These are phyloP conservation scores for Zhuliangozyma parablackwelliae DNA, from an alignment of 1,139 yeast genomes.

Conservation along the genomic window DNA sequence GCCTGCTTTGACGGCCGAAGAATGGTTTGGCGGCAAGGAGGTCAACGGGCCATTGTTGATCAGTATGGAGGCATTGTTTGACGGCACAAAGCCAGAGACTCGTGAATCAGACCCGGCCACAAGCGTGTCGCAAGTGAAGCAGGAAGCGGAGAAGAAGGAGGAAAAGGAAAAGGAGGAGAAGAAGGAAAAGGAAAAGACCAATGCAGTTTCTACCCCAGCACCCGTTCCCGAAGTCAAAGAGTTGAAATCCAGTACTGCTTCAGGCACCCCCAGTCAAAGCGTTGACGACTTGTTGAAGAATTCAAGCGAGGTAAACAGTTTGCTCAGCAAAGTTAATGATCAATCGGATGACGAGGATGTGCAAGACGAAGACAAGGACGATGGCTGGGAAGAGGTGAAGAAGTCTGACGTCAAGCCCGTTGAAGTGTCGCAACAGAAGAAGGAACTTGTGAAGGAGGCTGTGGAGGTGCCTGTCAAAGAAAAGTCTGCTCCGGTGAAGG, in stretches of 20 bases:
- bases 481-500: constrained; percentile 5
- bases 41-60: constrained; percentile 80
- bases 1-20: constrained; percentile 75
- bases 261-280: constrained; percentile 14
- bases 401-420: constrained; percentile 20
- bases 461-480: too few relatives aligned
- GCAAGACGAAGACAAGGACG: constrained; percentile 25
- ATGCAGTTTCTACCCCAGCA: too few relatives aligned
- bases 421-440: constrained; percentile 10
- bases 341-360: constrained; percentile 40
- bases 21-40: constrained; percentile 74
- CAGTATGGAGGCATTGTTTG: constrained; percentile 71
- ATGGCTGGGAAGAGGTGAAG: constrained; percentile 41
- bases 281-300: constrained; percentile 41
- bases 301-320: constrained; percentile 32
- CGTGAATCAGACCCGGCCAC: constrained; percentile 33
- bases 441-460: constrained; percentile 11
- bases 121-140: constrained; percentile 23
- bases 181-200: constrained; percentile 4
- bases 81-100: constrained; percentile 57
- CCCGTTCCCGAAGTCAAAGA: background rate
- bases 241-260: background rate
- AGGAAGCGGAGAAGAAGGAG: constrained; percentile 16
- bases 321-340: constrained; percentile 38
- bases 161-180: constrained; percentile 12